Evolutionary conservation across 2,329 filamentous ascomycete species (phyloP).

Genomic region (Aureobasidium mangrovei): DNA sequence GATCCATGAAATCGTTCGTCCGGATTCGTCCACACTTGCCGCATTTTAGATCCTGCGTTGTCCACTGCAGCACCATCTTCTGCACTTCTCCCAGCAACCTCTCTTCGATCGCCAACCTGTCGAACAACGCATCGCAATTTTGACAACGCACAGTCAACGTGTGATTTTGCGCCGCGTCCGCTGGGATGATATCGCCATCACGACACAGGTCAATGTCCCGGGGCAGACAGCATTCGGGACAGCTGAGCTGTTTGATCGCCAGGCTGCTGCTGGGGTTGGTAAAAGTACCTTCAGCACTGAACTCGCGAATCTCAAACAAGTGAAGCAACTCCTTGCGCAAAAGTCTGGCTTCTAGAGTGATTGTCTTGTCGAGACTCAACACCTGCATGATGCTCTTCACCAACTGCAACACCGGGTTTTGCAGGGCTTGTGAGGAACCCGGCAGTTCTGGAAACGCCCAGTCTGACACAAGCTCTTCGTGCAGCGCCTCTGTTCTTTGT

Average conservation of each 20-base stretch:
- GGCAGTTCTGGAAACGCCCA: constrained; percentile 78
- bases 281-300: constrained; percentile 80
- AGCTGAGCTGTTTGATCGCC: constrained; percentile 66
- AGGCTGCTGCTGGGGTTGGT: constrained; percentile 73
- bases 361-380: constrained; percentile 80
- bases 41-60: constrained; percentile 84
- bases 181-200: constrained; percentile 68
- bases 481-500: constrained; percentile 80
- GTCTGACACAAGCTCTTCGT: constrained; percentile 78
- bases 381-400: constrained; percentile 93
- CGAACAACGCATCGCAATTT: constrained; percentile 66
- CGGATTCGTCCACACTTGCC: constrained; percentile 57
- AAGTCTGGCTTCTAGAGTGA: constrained; percentile 76
- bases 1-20: constrained; percentile 91
- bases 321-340: constrained; percentile 81
- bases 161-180: constrained; percentile 15
- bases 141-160: constrained; percentile 44
- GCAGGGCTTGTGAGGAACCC: constrained; percentile 54
- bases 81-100: constrained; percentile 68
- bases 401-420: constrained; percentile 77
- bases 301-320: constrained; percentile 91
- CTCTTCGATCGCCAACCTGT: constrained; percentile 78
- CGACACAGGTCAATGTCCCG: constrained; percentile 88
- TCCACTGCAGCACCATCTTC: constrained; percentile 67
- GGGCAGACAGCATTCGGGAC: constrained; percentile 81